A percentile compares a stretch with the other conserved stretches of the same genome.
Evolutionary conservation across 148 eudicot species (phyloP).

Genomic region (Rhododendron ovatum): DNA sequence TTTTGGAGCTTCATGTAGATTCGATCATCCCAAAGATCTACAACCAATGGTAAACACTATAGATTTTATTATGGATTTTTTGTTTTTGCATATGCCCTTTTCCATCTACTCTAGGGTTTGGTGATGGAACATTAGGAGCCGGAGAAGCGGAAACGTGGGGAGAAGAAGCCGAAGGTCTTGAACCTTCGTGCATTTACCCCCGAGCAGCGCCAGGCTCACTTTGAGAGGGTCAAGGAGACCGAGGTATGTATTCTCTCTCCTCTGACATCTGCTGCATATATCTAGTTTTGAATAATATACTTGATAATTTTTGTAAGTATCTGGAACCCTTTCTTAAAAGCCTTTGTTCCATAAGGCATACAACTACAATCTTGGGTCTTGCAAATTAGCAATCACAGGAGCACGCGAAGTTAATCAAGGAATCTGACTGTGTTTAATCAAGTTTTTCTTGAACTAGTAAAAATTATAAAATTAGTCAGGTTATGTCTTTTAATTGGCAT

Average conservation of each 20-base stretch:
- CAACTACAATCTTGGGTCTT: not conserved
- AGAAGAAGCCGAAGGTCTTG: not conserved
- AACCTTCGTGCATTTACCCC: not conserved
- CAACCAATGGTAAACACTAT: not conserved
- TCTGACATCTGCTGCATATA: not conserved
- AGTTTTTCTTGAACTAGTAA: no score
- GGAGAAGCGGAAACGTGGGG: not conserved
- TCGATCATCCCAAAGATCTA: not conserved
- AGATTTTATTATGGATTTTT: no score
- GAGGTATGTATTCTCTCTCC: not conserved
- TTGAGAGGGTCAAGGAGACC: not conserved
- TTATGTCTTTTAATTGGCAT: no score
- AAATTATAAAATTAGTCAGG: no score
- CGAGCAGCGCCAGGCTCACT: not conserved
- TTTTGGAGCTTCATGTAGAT: not conserved
- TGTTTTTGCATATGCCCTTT: not conserved
- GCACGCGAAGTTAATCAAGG: not conserved
- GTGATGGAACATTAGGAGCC: not conserved
- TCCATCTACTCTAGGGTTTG: not conserved
- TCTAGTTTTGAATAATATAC: not conserved
- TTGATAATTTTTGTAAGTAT: not conserved
- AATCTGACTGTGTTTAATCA: not conserved
- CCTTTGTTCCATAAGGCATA: not conserved
- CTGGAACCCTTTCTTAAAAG: not conserved
- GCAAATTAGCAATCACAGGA: not conserved